Evolutionary conservation across 352 stramenopile species (phyloP).

Genomic region (Phytopythium oedochilum): DNA sequence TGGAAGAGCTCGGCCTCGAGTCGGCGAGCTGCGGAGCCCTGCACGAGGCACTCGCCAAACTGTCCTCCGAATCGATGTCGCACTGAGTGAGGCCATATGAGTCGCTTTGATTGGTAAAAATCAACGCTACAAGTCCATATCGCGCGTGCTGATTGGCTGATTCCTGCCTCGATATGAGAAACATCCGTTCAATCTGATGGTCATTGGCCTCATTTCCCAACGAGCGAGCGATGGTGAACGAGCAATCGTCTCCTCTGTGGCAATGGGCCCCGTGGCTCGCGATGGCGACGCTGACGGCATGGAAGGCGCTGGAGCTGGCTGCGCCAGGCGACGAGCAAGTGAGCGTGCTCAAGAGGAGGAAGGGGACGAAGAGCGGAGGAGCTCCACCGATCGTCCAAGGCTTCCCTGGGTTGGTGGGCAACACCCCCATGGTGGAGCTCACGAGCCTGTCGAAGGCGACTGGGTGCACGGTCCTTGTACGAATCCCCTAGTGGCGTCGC

Average conservation of each 20-base stretch:
- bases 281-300: constrained; percentile 61
- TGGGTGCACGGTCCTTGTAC: constrained; percentile 86
- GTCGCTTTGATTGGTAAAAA: constrained; percentile 41
- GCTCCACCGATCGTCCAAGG: constrained; percentile 20
- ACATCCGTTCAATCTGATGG: neutral
- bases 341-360: constrained; percentile 15
- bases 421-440: constrained; percentile 92
- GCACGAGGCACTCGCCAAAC: constrained; percentile 17
- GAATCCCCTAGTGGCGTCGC: constrained; percentile 6
- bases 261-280: constrained; percentile 53
- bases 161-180: constrained; percentile 9
- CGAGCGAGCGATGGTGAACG: constrained; percentile 4
- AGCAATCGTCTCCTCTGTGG: constrained; percentile 37
- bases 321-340: constrained; percentile 4
- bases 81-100: constrained; percentile 5
- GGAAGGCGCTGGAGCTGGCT: constrained; percentile 60
- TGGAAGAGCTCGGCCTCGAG: constrained; percentile 38
- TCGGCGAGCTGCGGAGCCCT: constrained; percentile 26
- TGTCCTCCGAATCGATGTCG: constrained; percentile 17
- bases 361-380: constrained; percentile 14
- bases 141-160: constrained; percentile 19
- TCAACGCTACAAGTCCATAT: constrained; percentile 7
- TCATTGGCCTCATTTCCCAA: neutral
- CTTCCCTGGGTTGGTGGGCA: constrained; percentile 90
- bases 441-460: constrained; percentile 87